Evolutionary conservation across 305 asterid genomes (phyloP).

Genomic region (Fraxinus floribunda): DNA sequence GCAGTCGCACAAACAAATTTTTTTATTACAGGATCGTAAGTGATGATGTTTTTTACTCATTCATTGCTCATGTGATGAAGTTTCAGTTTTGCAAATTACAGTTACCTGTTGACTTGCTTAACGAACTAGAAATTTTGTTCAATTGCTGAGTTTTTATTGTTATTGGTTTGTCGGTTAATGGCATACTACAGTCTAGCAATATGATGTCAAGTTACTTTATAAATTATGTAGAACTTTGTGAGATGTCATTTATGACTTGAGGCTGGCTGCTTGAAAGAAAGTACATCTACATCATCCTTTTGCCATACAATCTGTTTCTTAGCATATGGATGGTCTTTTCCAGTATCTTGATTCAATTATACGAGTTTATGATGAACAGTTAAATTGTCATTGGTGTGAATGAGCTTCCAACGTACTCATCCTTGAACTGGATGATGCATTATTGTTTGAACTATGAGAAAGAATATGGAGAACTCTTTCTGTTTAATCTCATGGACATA

Average conservation of each 20-base stretch:
- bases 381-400: not conserved
- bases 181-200: not conserved
- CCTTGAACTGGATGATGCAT: not conserved
- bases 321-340: not conserved
- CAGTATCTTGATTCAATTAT: slow-evolving; percentile 1
- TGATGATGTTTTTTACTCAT: slow-evolving; percentile 18
- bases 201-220: slow-evolving; percentile 7
- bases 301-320: not conserved
- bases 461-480: not conserved
- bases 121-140: not conserved
- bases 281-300: not conserved
- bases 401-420: not conserved
- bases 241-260: not conserved
- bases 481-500: not conserved
- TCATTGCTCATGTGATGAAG: not conserved
- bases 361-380: not conserved
- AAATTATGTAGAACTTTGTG: not conserved
- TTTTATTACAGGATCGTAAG: slow-evolving; percentile 75
- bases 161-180: not conserved
- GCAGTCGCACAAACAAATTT: slow-evolving; percentile 74
- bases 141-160: not conserved
- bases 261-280: slow-evolving; percentile 6
- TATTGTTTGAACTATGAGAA: not conserved
- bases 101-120: not conserved
- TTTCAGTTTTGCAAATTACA: slow-evolving; percentile 6